phyloP scores from a whole-genome alignment of 352 stramenopile species.

The Elongisporangium anandrum region DNA sequence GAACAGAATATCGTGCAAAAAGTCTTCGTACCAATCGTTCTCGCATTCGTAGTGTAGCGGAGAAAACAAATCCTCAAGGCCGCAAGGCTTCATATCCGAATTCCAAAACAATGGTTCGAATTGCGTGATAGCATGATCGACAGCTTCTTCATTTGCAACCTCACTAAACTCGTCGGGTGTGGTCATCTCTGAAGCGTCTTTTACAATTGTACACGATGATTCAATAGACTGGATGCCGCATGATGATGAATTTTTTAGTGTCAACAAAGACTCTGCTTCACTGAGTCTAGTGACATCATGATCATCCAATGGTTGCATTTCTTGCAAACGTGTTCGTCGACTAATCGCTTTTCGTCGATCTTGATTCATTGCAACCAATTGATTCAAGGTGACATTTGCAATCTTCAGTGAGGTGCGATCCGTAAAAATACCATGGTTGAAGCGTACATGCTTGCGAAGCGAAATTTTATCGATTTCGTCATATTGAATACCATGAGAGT shows the following conservation, averaged over 20 bases:
- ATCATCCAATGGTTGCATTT: background rate
- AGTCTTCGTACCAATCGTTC: constrained; percentile 47
- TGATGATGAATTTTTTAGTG: background rate
- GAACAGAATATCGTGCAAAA: constrained; percentile 33
- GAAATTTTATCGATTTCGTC: constrained; percentile 17
- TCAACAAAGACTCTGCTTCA: background rate
- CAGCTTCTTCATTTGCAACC: background rate
- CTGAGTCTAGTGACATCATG: background rate
- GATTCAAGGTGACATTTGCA: constrained; percentile 1
- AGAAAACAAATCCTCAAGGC: constrained; percentile 30
- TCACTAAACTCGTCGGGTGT: background rate
- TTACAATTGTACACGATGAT: background rate
- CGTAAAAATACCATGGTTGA: constrained; percentile 57
- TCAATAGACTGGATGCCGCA: no score
- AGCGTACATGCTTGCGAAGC: constrained; percentile 40
- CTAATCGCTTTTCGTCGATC: background rate
- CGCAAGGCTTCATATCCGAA: background rate
- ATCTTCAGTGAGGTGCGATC: constrained; percentile 19
- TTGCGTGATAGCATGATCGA: background rate
- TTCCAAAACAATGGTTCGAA: background rate
- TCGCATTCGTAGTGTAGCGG: constrained; percentile 10
- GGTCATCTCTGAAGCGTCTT: background rate
- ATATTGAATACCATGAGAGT: constrained; percentile 9
- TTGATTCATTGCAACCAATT: background rate
- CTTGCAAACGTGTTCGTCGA: background rate